Base-by-base conservation (phyloP, 495 filamentous ascomycete genomes). In the Immersiella caudata region DNA sequence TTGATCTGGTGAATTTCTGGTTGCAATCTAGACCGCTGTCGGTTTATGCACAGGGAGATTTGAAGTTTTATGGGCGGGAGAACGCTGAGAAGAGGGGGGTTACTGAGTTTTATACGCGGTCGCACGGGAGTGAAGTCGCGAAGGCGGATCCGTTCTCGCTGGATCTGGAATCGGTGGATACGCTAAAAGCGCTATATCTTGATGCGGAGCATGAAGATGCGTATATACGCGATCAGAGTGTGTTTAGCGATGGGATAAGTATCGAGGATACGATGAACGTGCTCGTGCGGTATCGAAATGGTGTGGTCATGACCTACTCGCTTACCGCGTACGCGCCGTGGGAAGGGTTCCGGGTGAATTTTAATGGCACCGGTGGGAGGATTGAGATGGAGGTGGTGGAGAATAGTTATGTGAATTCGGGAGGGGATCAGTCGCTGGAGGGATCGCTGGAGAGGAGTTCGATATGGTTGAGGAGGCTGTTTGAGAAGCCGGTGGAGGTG, bases 181-280 rank as follows among this genome's bases (percentile, higher is more conserved):
- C 84, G 65, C 73, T 87, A 22, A 85, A 85, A 73, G 79, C 77
- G 0, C 75, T 87, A 78, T 88, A 86, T 64, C 76, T 85, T 14
- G 85, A 86, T 25, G 84, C 86, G 14, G 85, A 88, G 75, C 79
- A 84, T 65, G 86, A 88, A 65, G 85, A 88, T 69, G 81, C 81
- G 20, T 87, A 88, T 63, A 80, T 82, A 59, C 79, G 84, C 20
- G 85, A 87, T 64, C 84, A 86, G 73, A 86, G 81, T 69, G 84
- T 87, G 8, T 87, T 87, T 57, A 80, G 84, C 0, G 86, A 88
- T 62, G 86, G 84, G 6, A 85, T 88, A 62, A 85, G 78, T 67
- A 87, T 87, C 67, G 85, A 88, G 72, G 85, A 87, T 67, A 87
- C 84, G 5, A 86, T 87, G 85, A 84, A 82, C 46, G 72, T 87